Evolutionary conservation across 306 rosid species (phyloP), one percentile per base, ranked within the genome.

Genomic region (Prunus armeniaca): DNA sequence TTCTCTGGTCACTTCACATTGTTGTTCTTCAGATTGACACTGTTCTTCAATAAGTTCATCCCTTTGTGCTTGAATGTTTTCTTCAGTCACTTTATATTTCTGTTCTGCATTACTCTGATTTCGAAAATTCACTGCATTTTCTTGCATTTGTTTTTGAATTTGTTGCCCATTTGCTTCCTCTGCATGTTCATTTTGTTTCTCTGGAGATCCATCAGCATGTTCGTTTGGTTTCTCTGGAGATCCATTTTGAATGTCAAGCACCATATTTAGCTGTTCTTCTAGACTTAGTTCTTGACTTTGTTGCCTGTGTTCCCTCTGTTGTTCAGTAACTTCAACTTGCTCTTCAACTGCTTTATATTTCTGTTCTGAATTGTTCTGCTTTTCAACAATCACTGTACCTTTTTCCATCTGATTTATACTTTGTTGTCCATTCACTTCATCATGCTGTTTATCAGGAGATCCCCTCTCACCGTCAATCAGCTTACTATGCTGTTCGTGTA

Each of bases 1-100:
- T 69, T 63, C 80, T 63, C 54, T 65, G 38, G 64, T 52, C 73
- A 51, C 30, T 62, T 69, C 66, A 24, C 63, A 54, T 30, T 18
- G 38, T 11, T 13, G 13, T 73, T 28, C 70, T 47, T 41, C 68
- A 51, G 22, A 65, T 82, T 72, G 85, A 77, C 28, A 57, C 50
- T 20, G 70, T 54, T 67, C 69, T 52, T 74, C 78, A 49, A 66
- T 24, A 51, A n/a, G 9, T 73, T 47, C 71, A 72, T 72, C 73
- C 41, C 27, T 55, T 43, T 34, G 9, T 28, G 9, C 76, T 58
- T 30, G 45, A 12, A 5, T 51, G 20, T 57, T 77, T 61, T 69
- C 70, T 68, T 80, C 76, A 74, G 47, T 58, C n/a, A 25, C 65
- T 46, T 54, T 66, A 73, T 28, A 28, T 47, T 20, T 58, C 52